phyloP scores from a whole-genome alignment of 2,329 filamentous ascomycete genomes.

The Alternaria incomplexa region DNA sequence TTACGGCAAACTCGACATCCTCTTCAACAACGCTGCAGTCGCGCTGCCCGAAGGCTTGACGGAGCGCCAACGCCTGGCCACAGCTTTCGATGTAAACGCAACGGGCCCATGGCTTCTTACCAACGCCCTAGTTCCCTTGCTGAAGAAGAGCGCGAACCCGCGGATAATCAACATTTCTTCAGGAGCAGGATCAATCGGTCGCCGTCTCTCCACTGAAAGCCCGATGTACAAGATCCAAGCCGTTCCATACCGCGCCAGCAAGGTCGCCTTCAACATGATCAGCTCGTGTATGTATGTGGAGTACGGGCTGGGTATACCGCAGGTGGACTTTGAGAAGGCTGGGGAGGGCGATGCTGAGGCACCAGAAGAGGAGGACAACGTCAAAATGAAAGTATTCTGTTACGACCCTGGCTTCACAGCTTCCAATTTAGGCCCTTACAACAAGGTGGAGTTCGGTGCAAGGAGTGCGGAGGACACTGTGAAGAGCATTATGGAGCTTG shows the following conservation, averaged over 20 bases:
- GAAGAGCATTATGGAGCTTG: slow-evolving; percentile 43
- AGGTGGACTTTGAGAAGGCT: slow-evolving; percentile 5
- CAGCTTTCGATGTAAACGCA: slow-evolving; percentile 38
- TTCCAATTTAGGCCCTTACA: slow-evolving; percentile 41
- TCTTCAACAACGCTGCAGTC: slow-evolving; percentile 51
- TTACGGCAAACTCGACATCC: slow-evolving; percentile 46
- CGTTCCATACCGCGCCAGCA: slow-evolving; percentile 45
- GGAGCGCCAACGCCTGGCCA: slow-evolving; percentile 33
- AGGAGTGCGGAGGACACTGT: slow-evolving; percentile 42
- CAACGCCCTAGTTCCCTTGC: slow-evolving; percentile 22
- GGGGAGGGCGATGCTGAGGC: neutral
- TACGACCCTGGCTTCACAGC: slow-evolving; percentile 50
- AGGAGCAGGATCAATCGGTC: slow-evolving; percentile 43
- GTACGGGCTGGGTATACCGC: slow-evolving; percentile 25
- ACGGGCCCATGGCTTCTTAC: slow-evolving; percentile 35
- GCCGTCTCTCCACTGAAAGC: slow-evolving; percentile 31
- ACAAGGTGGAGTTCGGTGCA: slow-evolving; percentile 46
- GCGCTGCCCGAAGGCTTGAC: slow-evolving; percentile 18
- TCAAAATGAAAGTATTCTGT: slow-evolving; percentile 45
- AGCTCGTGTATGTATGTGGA: slow-evolving; percentile 40
- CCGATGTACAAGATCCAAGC: slow-evolving; percentile 34
- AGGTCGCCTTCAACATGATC: slow-evolving; percentile 51
- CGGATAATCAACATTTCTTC: slow-evolving; percentile 48
- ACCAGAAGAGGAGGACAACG: slow-evolving; percentile 8
- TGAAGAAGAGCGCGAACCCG: slow-evolving; percentile 25